A percentile compares a stretch with the other conserved stretches of the same genome.
These are phyloP conservation scores for Didymella sp. DNA, from an alignment of 2,329 filamentous ascomycete species.

Conservation along the genomic window DNA sequence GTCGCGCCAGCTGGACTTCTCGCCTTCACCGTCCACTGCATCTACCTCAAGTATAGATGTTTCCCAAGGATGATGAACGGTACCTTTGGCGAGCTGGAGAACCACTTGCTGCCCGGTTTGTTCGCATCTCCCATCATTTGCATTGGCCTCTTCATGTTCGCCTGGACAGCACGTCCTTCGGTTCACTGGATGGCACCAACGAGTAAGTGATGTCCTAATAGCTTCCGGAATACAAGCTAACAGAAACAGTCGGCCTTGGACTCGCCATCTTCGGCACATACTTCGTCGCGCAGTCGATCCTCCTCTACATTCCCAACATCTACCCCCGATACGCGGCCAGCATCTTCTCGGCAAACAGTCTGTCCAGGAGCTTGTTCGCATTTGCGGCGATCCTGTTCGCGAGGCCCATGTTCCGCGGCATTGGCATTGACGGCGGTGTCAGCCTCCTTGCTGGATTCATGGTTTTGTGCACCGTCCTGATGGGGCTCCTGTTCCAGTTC, in stretches of 20 bases:
- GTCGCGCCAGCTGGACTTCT: conserved; percentile 73
- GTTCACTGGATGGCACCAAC: conserved; percentile 65
- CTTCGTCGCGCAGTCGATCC: conserved; percentile 55
- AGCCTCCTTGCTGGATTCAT: conserved; percentile 61
- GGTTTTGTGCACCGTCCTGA: conserved; percentile 56
- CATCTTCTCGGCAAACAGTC: conserved; percentile 68
- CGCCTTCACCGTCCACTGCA: conserved; percentile 70
- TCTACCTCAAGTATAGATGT: conserved; percentile 80
- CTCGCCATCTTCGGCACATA: conserved; percentile 55
- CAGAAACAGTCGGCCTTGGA: conserved; percentile 52
- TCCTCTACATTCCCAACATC: conserved; percentile 69
- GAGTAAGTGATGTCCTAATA: background rate
- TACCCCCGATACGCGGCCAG: conserved; percentile 57
- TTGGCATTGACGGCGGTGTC: conserved; percentile 65
- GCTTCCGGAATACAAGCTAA: background rate
- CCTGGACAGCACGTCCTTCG: conserved; percentile 68
- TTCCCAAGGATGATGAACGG: conserved; percentile 63
- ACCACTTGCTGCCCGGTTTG: conserved; percentile 74
- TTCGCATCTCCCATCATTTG: conserved; percentile 62
- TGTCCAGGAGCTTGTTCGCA: conserved; percentile 63
- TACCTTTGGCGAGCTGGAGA: conserved; percentile 75
- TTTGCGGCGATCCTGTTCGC: conserved; percentile 66
- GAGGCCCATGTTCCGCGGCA: conserved; percentile 63
- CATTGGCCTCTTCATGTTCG: conserved; percentile 68
- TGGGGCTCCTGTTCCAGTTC: conserved; percentile 64